Evolutionary conservation across 495 filamentous ascomycete genomes (phyloP).

Genomic region (Xylaria acuta): DNA sequence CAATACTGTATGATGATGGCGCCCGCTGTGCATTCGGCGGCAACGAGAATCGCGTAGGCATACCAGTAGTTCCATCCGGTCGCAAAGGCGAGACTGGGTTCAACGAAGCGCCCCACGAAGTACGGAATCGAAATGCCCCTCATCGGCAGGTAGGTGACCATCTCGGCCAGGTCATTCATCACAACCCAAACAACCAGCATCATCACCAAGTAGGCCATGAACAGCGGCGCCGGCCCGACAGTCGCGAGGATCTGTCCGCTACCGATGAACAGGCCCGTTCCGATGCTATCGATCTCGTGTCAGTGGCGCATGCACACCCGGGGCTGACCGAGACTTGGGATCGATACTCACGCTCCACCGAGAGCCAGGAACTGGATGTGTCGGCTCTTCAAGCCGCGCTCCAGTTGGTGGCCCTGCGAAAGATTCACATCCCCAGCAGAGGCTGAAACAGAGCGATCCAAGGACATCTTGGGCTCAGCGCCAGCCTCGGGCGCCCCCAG

Average conservation of each 20-base stretch:
- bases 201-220: slow-evolving; percentile 60
- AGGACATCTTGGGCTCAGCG: slow-evolving; percentile 49
- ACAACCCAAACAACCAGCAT: slow-evolving; percentile 49
- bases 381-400: slow-evolving; percentile 69
- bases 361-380: slow-evolving; percentile 78
- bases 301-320: not conserved
- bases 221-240: slow-evolving; percentile 56
- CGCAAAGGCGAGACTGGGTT: slow-evolving; percentile 78
- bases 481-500: not conserved
- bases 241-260: slow-evolving; percentile 55
- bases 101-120: slow-evolving; percentile 76
- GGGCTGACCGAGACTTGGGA: not conserved
- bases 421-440: slow-evolving; percentile 52
- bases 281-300: slow-evolving; percentile 52
- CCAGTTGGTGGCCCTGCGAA: slow-evolving; percentile 49
- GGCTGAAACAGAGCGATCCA: slow-evolving; percentile 53
- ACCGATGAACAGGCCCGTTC: slow-evolving; percentile 66
- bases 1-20: slow-evolving; percentile 64
- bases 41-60: slow-evolving; percentile 55
- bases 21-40: slow-evolving; percentile 57
- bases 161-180: slow-evolving; percentile 56
- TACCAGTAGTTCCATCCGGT: slow-evolving; percentile 79
- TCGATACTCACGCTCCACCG: slow-evolving; percentile 57
- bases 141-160: slow-evolving; percentile 69
- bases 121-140: slow-evolving; percentile 62